Percentiles rank a stretch among this genome's conserved stretches.
phyloP scores from a whole-genome alignment of 805 yeast genomes.

The Saccharomyces eubayanus region DNA sequence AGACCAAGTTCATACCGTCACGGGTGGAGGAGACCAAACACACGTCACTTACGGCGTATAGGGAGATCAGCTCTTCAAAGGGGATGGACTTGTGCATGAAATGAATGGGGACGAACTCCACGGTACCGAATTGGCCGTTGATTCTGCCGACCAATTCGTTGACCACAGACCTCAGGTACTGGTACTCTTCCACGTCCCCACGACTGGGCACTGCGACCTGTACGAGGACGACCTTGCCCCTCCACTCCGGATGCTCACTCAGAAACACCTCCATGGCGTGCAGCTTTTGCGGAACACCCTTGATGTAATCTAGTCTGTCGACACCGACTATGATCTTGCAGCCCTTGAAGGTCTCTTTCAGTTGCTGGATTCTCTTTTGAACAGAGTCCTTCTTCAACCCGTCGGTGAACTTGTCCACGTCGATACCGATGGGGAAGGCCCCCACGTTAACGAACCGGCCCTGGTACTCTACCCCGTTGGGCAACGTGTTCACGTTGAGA shows the following conservation, averaged over 20 bases:
- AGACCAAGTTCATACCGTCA: constrained; percentile 97
- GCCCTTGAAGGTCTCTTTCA: constrained; percentile 61
- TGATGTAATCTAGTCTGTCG: constrained; percentile 91
- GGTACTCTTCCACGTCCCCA: constrained; percentile 97
- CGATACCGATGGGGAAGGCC: constrained; percentile 98
- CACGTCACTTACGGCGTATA: constrained; percentile 79
- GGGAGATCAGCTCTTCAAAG: constrained; percentile 83
- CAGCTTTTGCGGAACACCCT: constrained; percentile 95
- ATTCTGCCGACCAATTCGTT: constrained; percentile 95
- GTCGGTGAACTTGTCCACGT: constrained; percentile 79
- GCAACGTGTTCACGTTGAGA: constrained; percentile 71
- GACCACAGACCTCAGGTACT: constrained; percentile 83
- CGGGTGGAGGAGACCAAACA: constrained; percentile 91
- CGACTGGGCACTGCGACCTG: constrained; percentile 97
- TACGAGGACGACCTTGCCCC: constrained; percentile 89
- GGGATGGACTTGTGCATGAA: constrained; percentile 88
- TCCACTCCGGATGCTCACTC: constrained; percentile 94
- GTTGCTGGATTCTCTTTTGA: constrained; percentile 51
- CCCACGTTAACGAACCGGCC: constrained; percentile 79
- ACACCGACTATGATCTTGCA: constrained; percentile 91
- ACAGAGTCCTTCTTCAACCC: constrained; percentile 64
- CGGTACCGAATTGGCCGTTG: constrained; percentile 92
- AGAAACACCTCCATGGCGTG: constrained; percentile 93
- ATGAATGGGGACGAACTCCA: constrained; percentile 96
- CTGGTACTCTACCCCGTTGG: constrained; percentile 78